phyloP scores from a whole-genome alignment of 495 filamentous ascomycete species.

The Annulohypoxylon maeteangense region DNA sequence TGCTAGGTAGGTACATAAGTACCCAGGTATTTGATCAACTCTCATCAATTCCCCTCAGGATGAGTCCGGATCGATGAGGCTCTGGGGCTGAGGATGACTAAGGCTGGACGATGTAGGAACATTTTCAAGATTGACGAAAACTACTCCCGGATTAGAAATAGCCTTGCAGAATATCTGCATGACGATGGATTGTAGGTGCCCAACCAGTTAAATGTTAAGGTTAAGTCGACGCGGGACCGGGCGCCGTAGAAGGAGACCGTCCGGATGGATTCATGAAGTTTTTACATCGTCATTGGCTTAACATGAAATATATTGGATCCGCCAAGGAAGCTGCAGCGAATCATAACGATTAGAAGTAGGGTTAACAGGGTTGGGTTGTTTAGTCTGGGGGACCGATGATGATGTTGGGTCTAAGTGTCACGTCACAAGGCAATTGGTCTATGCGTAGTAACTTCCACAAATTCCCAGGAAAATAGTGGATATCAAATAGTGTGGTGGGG shows the following conservation, averaged over 20 bases:
- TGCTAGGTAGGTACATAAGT: not conserved
- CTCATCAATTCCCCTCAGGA: not conserved
- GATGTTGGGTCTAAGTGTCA: constrained; percentile 21
- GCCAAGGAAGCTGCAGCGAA: constrained; percentile 28
- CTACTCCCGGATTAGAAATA: constrained; percentile 14
- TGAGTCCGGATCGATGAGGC: constrained; percentile 20
- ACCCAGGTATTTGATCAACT: not conserved
- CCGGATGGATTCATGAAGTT: constrained; percentile 10
- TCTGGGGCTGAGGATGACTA: constrained; percentile 18
- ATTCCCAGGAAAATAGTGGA: constrained; percentile 29
- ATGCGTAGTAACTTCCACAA: constrained; percentile 14
- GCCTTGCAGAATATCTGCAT: constrained; percentile 26
- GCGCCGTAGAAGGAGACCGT: constrained; percentile 8
- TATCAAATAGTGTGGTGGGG: constrained; percentile 24
- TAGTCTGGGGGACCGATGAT: constrained; percentile 18
- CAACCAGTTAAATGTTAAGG: constrained; percentile 3
- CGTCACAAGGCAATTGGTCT: constrained; percentile 39
- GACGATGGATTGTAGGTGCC: not conserved
- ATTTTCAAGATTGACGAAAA: constrained; percentile 25
- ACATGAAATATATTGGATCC: constrained; percentile 17
- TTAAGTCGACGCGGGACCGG: constrained; percentile 23
- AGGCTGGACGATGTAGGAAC: not conserved
- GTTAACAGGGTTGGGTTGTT: not conserved
- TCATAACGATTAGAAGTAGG: constrained; percentile 1
- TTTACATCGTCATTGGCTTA: constrained; percentile 29